Base-by-base conservation (phyloP, 441 rosid species). In the Euphorbia schlechtendalii region DNA sequence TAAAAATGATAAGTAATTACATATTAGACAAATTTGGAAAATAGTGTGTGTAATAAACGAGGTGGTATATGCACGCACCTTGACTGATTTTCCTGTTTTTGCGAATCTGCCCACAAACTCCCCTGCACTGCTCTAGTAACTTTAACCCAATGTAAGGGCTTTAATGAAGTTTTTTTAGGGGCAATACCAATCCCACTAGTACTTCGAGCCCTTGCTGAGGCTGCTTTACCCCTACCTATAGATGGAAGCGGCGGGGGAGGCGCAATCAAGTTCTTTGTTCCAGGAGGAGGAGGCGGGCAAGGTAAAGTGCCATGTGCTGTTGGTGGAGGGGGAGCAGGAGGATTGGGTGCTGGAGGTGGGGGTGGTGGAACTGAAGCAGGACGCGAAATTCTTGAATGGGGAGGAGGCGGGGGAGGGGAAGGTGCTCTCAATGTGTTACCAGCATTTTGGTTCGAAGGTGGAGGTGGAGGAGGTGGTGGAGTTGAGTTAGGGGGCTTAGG, bases 71-170 rank as follows among this genome's bases (percentile, higher is more conserved):
- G 49, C 62, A 78, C 81, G 25, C 66, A 89, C 99, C 96, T 83
- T 69, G 93, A 78, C 49, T 82, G 83, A 78, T 79, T 82, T 69
- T 90, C 97, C 68, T 87, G 91, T 69, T 87, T 82, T 66, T 78
- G 86, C 65, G 89, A 81, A 77, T 90, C 99, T 69, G 96, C 99
- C 99, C 99, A 93, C 70, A 93, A 75, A 83, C 99, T 93, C 66
- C 99, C 99, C 76, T 84, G 87, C 81, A 83, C 60, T 70, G 97
- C 84, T 67, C 99, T 86, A 63, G 96, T 87, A 65, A 93, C 97
- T 87, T 93, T 93, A 48, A 86, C 90, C 99, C 99, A 93, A 73
- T 93, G 97, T 64, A 90, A 78, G 66, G 99, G 97, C 80, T 88
- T 93, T 65, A 93, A 70, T n/a, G 84, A 76, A 67, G 86, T 25